Base-by-base conservation (phyloP, 2,329 filamentous ascomycete genomes). In the Hypoxylon sp. region DNA sequence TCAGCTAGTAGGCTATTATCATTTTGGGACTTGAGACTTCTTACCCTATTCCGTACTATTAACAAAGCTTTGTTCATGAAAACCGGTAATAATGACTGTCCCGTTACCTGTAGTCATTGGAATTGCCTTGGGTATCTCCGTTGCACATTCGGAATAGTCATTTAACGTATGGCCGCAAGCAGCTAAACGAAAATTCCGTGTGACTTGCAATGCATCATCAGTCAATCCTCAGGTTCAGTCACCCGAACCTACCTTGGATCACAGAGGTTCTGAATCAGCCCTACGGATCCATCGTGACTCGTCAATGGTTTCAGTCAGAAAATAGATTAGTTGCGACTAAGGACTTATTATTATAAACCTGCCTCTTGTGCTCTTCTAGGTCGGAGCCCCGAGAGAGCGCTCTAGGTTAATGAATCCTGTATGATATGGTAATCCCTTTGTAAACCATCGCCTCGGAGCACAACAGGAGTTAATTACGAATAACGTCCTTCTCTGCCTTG, bases 241-340 rank as follows among this genome's bases (percentile, higher is more conserved):
- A 25, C 7, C 30, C 43, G 28, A 56, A 9, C 28, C 28, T 43
- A n/a, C 7, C 21, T 9, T 19, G 7, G 17, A 38, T 28, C 19
- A 7, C 21, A 34, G 21, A 34, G 19, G 7, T 49, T 58, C 11
- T 41, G 17, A 38, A 38, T 58, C 43, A 58, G 55, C 55, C 43
- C 21, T 58, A 58, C 14, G 13, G 2, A 38, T 25, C 14, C 14
- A 38, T 49, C 14, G 14, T 30, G 17, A 49, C 19, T 57, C 17
- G 17, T n/a, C 14, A 11, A 17, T 19, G 25, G 19, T 46, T 46
- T 56, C 7, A 36, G 41, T 19, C 17, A 1, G n/a, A 17, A 1
- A 41, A 9, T 41, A 41, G 14, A 17, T 17, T 17, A 41, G n/a
- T 19, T 41, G 41, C 53, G 41, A 57, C 2, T 17, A 45, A 56